Conservation (phyloP, 306 rosid species). For the Fragaria nilgerrensis region DNA sequence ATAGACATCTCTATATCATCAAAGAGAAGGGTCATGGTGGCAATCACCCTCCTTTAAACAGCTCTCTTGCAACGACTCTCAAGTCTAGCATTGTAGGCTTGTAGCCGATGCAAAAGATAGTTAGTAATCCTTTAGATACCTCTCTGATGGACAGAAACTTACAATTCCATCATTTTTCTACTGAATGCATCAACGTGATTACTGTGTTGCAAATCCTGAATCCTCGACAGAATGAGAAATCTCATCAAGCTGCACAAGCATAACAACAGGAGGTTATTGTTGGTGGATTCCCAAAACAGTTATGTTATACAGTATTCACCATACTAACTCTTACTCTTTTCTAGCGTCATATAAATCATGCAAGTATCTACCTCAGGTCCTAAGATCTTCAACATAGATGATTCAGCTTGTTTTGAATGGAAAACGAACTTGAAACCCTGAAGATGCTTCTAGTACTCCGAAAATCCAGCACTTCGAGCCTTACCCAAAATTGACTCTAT, state of each 20-base stretch:
- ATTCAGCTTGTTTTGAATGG: constrained; percentile 15
- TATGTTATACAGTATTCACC: not conserved
- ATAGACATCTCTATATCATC: not conserved
- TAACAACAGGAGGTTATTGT: not conserved
- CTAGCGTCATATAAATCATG: not conserved
- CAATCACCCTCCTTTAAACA: constrained; percentile 6
- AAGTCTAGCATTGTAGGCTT: not conserved
- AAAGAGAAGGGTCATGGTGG: not conserved
- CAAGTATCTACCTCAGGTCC: constrained; percentile 19
- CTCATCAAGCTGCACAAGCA: constrained; percentile 21
- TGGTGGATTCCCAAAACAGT: no score
- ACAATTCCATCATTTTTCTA: not conserved
- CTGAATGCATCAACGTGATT: not conserved
- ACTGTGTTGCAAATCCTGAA: not conserved
- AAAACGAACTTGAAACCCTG: constrained; percentile 19
- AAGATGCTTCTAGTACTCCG: constrained; percentile 54
- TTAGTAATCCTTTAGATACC: not conserved
- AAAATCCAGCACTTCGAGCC: constrained; percentile 57
- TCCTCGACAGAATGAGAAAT: not conserved
- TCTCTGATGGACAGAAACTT: not conserved
- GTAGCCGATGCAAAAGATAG: not conserved
- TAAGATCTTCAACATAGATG: constrained; percentile 6
- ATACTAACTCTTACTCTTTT: not conserved
- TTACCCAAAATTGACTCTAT: constrained; percentile 76
- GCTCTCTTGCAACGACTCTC: not conserved